Conservation (phyloP, 306 rosid genomes). For the Phaseolus lunatus region DNA sequence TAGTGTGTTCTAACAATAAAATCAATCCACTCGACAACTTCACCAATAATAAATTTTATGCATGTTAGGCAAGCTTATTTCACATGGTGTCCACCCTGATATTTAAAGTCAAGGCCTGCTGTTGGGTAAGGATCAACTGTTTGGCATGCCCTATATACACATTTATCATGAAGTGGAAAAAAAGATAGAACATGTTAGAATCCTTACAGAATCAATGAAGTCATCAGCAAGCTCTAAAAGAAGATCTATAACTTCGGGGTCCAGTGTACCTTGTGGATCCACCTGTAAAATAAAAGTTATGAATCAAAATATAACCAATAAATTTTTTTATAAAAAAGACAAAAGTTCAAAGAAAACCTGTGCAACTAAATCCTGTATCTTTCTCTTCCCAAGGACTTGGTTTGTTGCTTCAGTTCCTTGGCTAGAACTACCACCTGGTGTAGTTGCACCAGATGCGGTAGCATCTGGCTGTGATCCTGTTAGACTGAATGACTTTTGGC, state of each 20-base stretch:
- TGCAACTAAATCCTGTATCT: constrained; percentile 95
- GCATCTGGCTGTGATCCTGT: constrained; percentile 99
- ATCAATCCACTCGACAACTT: constrained; percentile 31
- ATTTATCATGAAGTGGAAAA: not conserved
- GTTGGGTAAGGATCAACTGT: not conserved
- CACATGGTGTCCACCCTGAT: not conserved
- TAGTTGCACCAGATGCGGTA: constrained; percentile 93
- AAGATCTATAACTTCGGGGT: constrained; percentile 85
- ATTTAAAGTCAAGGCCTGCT: constrained; percentile 2
- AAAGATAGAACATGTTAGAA: constrained; percentile 31
- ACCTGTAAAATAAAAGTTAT: constrained; percentile 60
- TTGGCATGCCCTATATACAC: constrained; percentile 4
- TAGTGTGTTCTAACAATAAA: not conserved
- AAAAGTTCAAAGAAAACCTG: constrained; percentile 65
- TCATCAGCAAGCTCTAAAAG: constrained; percentile 97
- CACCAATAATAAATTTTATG: not conserved
- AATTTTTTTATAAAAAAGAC: constrained; percentile 6
- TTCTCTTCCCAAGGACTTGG: constrained; percentile 99
- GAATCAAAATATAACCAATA: constrained; percentile 37
- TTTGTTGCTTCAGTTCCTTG: constrained; percentile 98
- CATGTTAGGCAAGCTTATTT: not conserved
- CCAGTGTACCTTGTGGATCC: constrained; percentile 88
- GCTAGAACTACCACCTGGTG: constrained; percentile 99
- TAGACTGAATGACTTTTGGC: constrained; percentile 93
- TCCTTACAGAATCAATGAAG: constrained; percentile 91